phyloP scores from a whole-genome alignment of 2,329 filamentous ascomycete genomes.

The Calonectria multiphialidica region DNA sequence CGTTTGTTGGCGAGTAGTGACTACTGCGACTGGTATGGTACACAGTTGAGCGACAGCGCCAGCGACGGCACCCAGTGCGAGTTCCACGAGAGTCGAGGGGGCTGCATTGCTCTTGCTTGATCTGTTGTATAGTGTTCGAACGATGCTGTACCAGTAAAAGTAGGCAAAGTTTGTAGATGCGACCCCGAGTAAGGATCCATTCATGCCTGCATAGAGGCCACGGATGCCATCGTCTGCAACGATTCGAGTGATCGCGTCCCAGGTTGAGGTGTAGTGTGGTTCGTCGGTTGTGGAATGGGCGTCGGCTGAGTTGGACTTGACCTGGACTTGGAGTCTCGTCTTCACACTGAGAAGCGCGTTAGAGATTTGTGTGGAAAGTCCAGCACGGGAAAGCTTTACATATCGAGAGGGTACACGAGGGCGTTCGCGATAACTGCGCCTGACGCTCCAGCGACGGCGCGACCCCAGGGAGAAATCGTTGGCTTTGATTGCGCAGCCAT shows the following conservation, averaged over 20 bases:
- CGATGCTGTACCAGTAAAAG: slow-evolving; percentile 98
- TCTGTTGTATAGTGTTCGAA: slow-evolving; percentile 83
- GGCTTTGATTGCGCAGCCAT: slow-evolving; percentile 74
- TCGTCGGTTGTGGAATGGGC: slow-evolving; percentile 60
- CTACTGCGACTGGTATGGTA: slow-evolving; percentile 94
- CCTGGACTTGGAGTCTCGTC: slow-evolving; percentile 94
- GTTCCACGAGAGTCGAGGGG: slow-evolving; percentile 84
- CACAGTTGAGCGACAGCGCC: slow-evolving; percentile 94
- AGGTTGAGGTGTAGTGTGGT: slow-evolving; percentile 85
- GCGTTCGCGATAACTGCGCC: slow-evolving; percentile 96
- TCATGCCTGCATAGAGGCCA: slow-evolving; percentile 91
- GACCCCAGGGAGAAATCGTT: slow-evolving; percentile 89
- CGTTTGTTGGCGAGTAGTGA: slow-evolving; percentile 96
- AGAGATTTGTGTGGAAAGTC: neutral
- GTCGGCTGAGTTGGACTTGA: slow-evolving; percentile 69
- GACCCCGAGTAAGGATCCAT: slow-evolving; percentile 88
- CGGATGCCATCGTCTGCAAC: slow-evolving; percentile 80
- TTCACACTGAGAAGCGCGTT: slow-evolving; percentile 76
- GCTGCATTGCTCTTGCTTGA: slow-evolving; percentile 62
- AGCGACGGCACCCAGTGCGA: slow-evolving; percentile 86
- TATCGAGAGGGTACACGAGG: slow-evolving; percentile 94
- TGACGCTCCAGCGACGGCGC: slow-evolving; percentile 90
- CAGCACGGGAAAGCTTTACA: slow-evolving; percentile 69
- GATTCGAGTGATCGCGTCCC: slow-evolving; percentile 91
- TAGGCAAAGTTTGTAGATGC: slow-evolving; percentile 99